Base-by-base conservation (phyloP, 2,329 filamentous ascomycete species). In the Colletotrichum sp. region DNA sequence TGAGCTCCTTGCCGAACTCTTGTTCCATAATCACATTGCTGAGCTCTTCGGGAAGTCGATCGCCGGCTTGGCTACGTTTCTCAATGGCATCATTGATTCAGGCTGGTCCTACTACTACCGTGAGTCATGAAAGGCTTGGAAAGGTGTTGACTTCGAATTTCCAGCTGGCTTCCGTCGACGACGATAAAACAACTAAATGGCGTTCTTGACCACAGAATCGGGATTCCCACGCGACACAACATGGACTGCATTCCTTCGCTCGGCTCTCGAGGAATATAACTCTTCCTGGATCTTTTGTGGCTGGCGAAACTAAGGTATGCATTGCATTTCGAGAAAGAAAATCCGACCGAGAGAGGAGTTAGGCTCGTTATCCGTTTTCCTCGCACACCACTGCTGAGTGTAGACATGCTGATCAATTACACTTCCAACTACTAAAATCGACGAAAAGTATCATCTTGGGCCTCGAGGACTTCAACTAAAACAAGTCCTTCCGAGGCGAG, bases 31-130 rank as follows among this genome's bases (percentile, higher is more conserved):
- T 63, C 16, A 39, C 34, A 5, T 39, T 34, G n/a, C 71, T 36
- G 9, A 57, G 72, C 30, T 72, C 55, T 5, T 44, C 64, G 18
- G 76, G 70, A 72, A 76, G 32, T 55, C 52, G 12, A 21, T 26
- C n/a, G 49, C 44, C 12, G 49, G 57, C 39, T 59, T 67, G 15
- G 64, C 65, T 8, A 7, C 30, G 13, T 36, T 67, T n/a, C 30
- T 70, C 26, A 63, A 76, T 64, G 59, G 34, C 49, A 66, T 77
- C 32, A 65, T 76, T 18, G 64, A 72, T 57, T 57, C 36, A 32
- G 26, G 49, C 44, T 52, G 44, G 44, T 52, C n/a, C n/a, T 21
- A 68, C 18, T 52, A 44, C 36, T 34, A 8, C 5, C 18, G 59
- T 21, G 59, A 9, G 1, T 7, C 2, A 62, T 26, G 59, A 4